These are phyloP conservation scores for Oidium heveae DNA, from an alignment of 2,329 filamentous ascomycete species.

Conservation along the genomic window DNA sequence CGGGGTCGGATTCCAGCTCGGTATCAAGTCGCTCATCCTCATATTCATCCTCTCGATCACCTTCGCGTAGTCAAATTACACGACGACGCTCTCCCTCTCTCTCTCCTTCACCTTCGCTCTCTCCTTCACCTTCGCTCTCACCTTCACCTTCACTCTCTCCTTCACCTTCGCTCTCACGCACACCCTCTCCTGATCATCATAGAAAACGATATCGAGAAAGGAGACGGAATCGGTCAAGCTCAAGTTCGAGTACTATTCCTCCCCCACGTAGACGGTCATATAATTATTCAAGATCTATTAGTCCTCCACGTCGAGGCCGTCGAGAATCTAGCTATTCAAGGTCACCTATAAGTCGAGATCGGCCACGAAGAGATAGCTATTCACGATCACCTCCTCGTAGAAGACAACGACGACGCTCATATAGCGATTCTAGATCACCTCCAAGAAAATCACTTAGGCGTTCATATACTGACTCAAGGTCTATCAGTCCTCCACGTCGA, in stretches of 20 bases:
- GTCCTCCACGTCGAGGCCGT: constrained; percentile 5
- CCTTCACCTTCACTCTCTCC: no score
- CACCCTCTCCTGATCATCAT: neutral
- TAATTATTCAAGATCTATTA: constrained; percentile 4
- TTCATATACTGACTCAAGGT: neutral
- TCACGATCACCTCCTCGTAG: constrained; percentile 4
- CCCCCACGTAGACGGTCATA: constrained; percentile 6
- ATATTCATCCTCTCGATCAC: constrained; percentile 21
- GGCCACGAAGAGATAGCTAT: constrained; percentile 1
- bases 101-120: no score
- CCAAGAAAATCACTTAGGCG: neutral
- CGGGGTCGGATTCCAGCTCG: constrained; percentile 40
- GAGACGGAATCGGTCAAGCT: neutral
- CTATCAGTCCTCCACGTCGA: constrained; percentile 4
- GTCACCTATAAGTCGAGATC: constrained; percentile 6
- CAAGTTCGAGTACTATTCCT: constrained; percentile 3
- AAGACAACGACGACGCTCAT: constrained; percentile 4
- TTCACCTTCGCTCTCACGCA: neutral
- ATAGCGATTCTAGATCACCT: constrained; percentile 6
- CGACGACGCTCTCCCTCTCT: constrained; percentile 3
- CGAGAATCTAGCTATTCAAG: constrained; percentile 8
- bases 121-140: no score
- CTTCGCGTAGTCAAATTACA: constrained; percentile 1
- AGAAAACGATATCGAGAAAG: neutral
- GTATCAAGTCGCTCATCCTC: constrained; percentile 57